phyloP scores from a whole-genome alignment of 176 grass and related monocot species.

The Aechmea fasciata region DNA sequence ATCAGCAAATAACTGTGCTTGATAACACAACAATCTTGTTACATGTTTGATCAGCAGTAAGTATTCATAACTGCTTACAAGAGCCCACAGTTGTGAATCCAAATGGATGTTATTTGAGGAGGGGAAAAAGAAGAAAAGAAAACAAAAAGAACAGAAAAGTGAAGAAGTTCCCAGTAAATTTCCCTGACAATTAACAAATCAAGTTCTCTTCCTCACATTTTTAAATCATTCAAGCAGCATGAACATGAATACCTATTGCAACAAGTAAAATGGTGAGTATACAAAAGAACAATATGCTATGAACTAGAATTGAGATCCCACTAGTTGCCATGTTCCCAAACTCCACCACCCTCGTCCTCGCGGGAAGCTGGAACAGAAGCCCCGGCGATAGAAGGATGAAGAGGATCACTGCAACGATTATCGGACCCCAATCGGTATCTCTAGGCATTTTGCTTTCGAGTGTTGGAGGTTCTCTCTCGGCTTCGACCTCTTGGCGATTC shows the following conservation, averaged over 20 bases:
- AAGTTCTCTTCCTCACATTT: no score
- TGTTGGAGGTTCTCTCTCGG: neutral
- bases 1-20: no score
- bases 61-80: no score
- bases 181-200: no score
- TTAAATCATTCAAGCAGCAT: constrained; percentile 37
- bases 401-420: constrained; percentile 80
- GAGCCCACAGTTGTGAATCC: no score
- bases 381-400: constrained; percentile 76
- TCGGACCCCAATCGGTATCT: constrained; percentile 70
- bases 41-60: no score
- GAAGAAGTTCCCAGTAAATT: no score
- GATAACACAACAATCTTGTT: no score
- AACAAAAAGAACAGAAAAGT: no score
- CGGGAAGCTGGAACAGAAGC: constrained; percentile 69
- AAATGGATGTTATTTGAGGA: no score
- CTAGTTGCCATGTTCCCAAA: constrained; percentile 84
- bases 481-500: neutral
- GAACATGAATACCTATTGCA: constrained; percentile 64
- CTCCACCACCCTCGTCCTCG: constrained; percentile 54
- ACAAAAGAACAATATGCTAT: constrained; percentile 80
- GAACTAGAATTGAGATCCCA: constrained; percentile 71
- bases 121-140: no score
- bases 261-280: constrained; percentile 65
- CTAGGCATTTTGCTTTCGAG: constrained; percentile 4